Evolutionary conservation across 768 basidiomycete genomes (phyloP).

Genomic region (Coprinopsis cinerea): DNA sequence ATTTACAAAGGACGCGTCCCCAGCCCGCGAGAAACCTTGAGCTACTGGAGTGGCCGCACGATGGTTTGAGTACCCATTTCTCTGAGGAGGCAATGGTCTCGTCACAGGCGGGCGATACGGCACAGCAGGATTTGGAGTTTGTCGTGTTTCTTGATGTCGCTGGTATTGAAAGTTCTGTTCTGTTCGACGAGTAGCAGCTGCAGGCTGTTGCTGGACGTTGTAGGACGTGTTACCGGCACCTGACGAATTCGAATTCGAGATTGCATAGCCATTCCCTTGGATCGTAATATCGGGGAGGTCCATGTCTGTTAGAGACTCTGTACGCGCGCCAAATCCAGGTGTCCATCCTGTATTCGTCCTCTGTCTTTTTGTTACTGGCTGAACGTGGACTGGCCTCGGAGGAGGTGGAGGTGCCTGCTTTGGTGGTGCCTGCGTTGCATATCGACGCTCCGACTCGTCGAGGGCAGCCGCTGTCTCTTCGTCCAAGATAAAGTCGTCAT

Average conservation of each 20-base stretch:
- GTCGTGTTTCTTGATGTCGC: neutral
- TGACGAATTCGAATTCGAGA: constrained; percentile 32
- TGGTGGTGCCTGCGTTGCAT: constrained; percentile 13
- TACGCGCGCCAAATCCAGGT: constrained; percentile 23
- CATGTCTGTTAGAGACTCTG: constrained; percentile 28
- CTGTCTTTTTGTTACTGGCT: constrained; percentile 45
- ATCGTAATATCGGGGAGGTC: constrained; percentile 63
- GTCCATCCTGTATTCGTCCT: constrained; percentile 45
- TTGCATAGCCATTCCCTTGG: constrained; percentile 43
- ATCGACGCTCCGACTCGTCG: constrained; percentile 51
- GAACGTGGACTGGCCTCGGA: constrained; percentile 20
- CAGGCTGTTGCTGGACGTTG: neutral
- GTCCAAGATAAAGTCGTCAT: constrained; percentile 62
- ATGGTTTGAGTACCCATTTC: neutral
- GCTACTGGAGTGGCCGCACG: neutral
- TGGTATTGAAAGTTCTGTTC: neutral
- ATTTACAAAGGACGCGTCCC: no score
- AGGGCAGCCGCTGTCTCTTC: constrained; percentile 55
- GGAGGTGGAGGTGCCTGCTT: neutral
- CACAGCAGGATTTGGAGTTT: no score
- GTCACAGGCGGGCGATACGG: no score
- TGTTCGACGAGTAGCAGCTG: neutral
- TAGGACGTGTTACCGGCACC: constrained; percentile 10
- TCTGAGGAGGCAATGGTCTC: no score
- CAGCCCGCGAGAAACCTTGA: neutral